A percentile compares a stretch with the other conserved stretches of the same genome.
phyloP scores from a whole-genome alignment of 495 filamentous ascomycete genomes.

The Copromyces sp. region DNA sequence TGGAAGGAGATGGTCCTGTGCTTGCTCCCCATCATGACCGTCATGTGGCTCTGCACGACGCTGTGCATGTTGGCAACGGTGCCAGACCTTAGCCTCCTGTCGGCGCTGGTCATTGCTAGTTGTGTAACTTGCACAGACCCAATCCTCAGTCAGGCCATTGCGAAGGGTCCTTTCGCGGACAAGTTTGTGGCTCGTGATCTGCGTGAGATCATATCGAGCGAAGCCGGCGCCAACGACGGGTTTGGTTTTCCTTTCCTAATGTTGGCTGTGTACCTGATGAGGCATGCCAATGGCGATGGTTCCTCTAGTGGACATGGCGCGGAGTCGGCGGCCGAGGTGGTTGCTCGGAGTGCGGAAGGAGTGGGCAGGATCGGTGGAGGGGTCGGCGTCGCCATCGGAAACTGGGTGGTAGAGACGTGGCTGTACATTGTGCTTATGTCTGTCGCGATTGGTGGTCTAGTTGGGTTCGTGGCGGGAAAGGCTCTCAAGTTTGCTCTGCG shows the following conservation, averaged over 20 bases:
- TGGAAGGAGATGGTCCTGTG: slow-evolving; percentile 64
- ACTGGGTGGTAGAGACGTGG: slow-evolving; percentile 81
- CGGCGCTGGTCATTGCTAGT: slow-evolving; percentile 49
- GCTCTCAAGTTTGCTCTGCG: slow-evolving; percentile 38
- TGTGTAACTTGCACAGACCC: slow-evolving; percentile 55
- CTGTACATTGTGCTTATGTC: slow-evolving; percentile 67
- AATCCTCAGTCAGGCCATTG: slow-evolving; percentile 49
- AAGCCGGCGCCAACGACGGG: slow-evolving; percentile 52
- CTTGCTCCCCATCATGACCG: slow-evolving; percentile 76
- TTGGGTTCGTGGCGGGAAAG: slow-evolving; percentile 57
- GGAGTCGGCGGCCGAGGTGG: slow-evolving; percentile 1
- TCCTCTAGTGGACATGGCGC: background rate
- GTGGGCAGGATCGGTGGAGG: slow-evolving; percentile 39
- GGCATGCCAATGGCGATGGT: slow-evolving; percentile 37
- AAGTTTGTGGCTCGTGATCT: slow-evolving; percentile 46
- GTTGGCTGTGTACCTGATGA: slow-evolving; percentile 44
- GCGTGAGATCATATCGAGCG: slow-evolving; percentile 52
- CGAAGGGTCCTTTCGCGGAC: slow-evolving; percentile 53
- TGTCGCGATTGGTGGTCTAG: slow-evolving; percentile 55
- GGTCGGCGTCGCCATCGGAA: slow-evolving; percentile 54
- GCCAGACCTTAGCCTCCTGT: slow-evolving; percentile 37
- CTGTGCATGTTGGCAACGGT: slow-evolving; percentile 65
- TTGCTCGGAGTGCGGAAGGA: slow-evolving; percentile 44
- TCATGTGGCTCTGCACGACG: slow-evolving; percentile 75
- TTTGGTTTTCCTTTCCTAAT: slow-evolving; percentile 52